Evolutionary conservation across 2,329 filamentous ascomycete genomes (phyloP).

Genomic region (Ophiostoma ulmi): DNA sequence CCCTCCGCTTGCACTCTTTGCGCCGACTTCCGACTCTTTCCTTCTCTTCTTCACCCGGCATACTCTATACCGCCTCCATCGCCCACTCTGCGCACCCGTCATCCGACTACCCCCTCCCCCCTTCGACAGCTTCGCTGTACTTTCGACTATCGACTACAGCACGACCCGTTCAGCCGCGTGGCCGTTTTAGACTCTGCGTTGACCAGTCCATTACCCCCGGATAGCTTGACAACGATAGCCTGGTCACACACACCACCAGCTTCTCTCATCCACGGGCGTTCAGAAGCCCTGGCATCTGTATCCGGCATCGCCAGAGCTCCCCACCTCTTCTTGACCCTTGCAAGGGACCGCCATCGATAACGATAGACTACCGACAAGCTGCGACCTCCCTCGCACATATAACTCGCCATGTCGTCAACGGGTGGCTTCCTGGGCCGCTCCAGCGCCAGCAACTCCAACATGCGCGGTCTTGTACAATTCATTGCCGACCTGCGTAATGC

Average conservation of each 20-base stretch:
- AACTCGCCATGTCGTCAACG: conserved; percentile 47
- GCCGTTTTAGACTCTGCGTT: neutral
- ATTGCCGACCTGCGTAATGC: conserved; percentile 96
- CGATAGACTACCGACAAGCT: neutral
- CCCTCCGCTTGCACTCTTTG: neutral
- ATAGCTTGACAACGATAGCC: neutral
- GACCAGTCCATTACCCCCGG: neutral
- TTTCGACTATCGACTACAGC: neutral
- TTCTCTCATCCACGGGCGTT: neutral
- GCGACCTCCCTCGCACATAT: neutral
- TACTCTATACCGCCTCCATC: neutral
- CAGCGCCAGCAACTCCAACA: conserved; percentile 60
- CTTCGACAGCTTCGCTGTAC: neutral
- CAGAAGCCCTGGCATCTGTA: neutral
- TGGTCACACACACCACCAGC: neutral
- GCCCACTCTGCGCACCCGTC: neutral
- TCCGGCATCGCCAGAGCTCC: neutral
- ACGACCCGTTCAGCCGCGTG: neutral
- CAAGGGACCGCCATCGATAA: conserved; percentile 10
- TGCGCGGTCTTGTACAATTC: conserved; percentile 89
- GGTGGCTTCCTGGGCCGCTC: conserved; percentile 62
- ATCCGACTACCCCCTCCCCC: neutral
- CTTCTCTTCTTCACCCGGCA: neutral
- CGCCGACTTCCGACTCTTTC: neutral
- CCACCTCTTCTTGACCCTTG: conserved; percentile 1